Conservation (phyloP, 306 rosid genomes). For the Vigna trinervia region DNA sequence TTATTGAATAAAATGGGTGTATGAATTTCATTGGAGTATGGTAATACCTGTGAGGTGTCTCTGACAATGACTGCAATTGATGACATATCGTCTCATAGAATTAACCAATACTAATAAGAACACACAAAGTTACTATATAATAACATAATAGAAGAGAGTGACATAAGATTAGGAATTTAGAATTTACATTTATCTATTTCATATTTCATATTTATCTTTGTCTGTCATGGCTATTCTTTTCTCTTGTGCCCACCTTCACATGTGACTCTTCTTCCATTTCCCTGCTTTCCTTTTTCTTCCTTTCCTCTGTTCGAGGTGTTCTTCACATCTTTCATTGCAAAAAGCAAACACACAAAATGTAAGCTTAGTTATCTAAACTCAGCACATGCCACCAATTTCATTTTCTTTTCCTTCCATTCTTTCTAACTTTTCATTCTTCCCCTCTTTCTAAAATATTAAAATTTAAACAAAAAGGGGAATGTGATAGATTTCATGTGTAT, state of each 20-base stretch:
- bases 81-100: background rate
- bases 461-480: too few species aligned
- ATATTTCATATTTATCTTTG: slow-evolving; percentile 28
- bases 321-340: slow-evolving; percentile 23
- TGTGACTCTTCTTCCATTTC: slow-evolving; percentile 43
- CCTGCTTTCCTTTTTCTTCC: slow-evolving; percentile 12
- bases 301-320: slow-evolving; percentile 26
- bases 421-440: background rate
- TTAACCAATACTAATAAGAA: background rate
- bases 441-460: too few species aligned
- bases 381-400: slow-evolving; percentile 1
- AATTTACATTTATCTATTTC: slow-evolving; percentile 19
- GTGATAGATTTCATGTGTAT: too few species aligned
- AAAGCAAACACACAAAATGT: background rate
- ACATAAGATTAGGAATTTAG: background rate
- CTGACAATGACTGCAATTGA: slow-evolving; percentile 33
- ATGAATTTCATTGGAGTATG: background rate
- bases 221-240: slow-evolving; percentile 21
- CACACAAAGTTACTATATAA: background rate
- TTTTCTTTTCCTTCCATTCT: background rate
- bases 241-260: slow-evolving; percentile 25
- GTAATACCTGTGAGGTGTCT: slow-evolving; percentile 2
- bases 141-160: background rate
- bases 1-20: background rate
- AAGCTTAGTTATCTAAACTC: background rate